Conservation (phyloP, 768 basidiomycete genomes). For the Tephrocybe rancida region DNA sequence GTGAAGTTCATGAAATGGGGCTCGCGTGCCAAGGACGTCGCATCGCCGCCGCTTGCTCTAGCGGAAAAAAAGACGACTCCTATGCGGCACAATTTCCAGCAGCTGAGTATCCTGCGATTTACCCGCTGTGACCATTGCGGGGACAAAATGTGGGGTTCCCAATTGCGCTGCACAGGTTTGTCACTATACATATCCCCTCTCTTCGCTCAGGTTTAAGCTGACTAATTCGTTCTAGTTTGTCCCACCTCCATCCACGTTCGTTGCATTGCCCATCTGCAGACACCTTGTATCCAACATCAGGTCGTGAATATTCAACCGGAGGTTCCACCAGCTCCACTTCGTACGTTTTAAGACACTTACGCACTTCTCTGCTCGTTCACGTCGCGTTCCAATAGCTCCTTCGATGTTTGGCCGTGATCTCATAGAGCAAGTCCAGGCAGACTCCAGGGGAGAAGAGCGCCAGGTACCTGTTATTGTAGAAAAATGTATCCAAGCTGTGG, state of each 20-base stretch:
- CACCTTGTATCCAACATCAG: constrained; percentile 63
- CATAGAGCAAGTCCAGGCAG: constrained; percentile 76
- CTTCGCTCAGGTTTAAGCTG: background rate
- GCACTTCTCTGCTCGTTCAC: constrained; percentile 11
- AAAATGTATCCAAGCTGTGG: constrained; percentile 96
- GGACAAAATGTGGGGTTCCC: constrained; percentile 99
- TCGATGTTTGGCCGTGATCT: constrained; percentile 95
- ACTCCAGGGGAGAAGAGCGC: constrained; percentile 59
- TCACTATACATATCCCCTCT: constrained; percentile 14
- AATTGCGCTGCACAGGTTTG: constrained; percentile 86
- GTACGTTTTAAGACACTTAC: constrained; percentile 33
- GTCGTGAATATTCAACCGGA: constrained; percentile 31
- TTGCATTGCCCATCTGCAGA: constrained; percentile 70
- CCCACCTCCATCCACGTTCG: constrained; percentile 86
- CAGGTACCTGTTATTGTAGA: constrained; percentile 87
- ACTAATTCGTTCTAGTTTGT: constrained; percentile 55
- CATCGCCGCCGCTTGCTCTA: constrained; percentile 26
- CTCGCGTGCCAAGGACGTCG: constrained; percentile 49
- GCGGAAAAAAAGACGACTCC: constrained; percentile 37
- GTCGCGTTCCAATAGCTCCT: constrained; percentile 50
- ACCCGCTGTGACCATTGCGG: constrained; percentile 94
- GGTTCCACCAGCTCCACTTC: constrained; percentile 30
- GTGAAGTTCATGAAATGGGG: constrained; percentile 74
- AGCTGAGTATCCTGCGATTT: constrained; percentile 84
- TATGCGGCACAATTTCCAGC: constrained; percentile 86